Evolutionary conservation across 306 rosid species (phyloP), one percentile per base, ranked within the genome.

Genomic region (Sicyos edulis): DNA sequence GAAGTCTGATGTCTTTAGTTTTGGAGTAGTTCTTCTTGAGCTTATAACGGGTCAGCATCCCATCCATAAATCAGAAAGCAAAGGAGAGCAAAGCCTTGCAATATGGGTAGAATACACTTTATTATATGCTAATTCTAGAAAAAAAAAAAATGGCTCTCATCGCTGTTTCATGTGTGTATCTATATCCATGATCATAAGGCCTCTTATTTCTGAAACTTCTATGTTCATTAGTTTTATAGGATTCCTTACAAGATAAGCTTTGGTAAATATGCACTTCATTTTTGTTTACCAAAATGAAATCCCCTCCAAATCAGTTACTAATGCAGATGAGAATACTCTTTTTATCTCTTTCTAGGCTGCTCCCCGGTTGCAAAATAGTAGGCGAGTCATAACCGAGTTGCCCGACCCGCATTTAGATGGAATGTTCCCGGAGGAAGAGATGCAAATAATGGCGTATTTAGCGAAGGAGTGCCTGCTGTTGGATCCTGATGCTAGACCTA

Each of bases 21-120:
- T 93, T 32, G 99, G 99, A 4, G 99, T 93, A 65, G 99, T 93
- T 82, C 96, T 93, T 78, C 99, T 93, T 71, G 97, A 93, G 86
- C 96, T 93, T 76, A 86, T 93, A 69, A 93, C 83, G 53, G 99
- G 99, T 64, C 91, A 91, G 71, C 89, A 82, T 26, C 95, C 99
- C 21, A 93, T 93, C 72, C 85, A 84, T 72, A 91, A 78, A 82
- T 82, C 83, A 71, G 73, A 81, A n/a, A 84, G 80, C 77, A 90
- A 81, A 82, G 82, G 81, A 72, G 95, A 93, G 84, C 92, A 91
- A 85, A 91, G 99, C 83, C 99, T 93, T 80, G 99, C 91, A 66
- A 83, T 91, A 53, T 93, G 99, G 99, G 99, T 93, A 85, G 32
- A 50, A 56, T 56, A 17, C 34, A 78, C 19, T n/a, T 20, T 5